Evolutionary conservation across 805 yeast species (phyloP).

Genomic region (Kodamaea jinghongensis): DNA sequence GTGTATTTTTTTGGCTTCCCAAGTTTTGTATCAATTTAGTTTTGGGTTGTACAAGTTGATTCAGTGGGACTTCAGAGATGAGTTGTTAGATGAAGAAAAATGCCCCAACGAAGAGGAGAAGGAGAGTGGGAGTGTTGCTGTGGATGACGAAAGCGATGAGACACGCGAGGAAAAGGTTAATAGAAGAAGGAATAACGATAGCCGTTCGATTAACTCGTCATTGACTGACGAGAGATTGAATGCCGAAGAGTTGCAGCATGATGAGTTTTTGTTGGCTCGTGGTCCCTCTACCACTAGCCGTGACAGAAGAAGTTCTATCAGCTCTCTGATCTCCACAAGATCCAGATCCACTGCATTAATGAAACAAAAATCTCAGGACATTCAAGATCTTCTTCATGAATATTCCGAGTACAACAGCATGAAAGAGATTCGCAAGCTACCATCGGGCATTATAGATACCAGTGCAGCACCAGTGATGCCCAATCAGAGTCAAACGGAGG

Average conservation of each 20-base stretch:
- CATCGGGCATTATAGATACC: conserved; percentile 16
- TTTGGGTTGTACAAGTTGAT: conserved; percentile 71
- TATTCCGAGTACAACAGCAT: conserved; percentile 46
- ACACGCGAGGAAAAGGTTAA: not conserved
- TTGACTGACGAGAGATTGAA: not conserved
- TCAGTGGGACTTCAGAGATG: conserved; percentile 62
- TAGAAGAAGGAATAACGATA: not conserved
- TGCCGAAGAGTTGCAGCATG: conserved; percentile 17
- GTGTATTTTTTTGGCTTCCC: conserved; percentile 70
- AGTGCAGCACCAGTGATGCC: conserved; percentile 12
- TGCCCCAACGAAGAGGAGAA: conserved; percentile 2
- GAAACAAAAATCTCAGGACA: conserved; percentile 30
- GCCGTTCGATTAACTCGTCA: not conserved
- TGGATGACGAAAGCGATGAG: conserved; percentile 2
- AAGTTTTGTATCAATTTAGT: conserved; percentile 67
- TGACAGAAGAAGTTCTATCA: not conserved
- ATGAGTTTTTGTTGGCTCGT: conserved; percentile 17
- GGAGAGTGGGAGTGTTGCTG: conserved; percentile 15
- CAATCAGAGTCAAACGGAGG: conserved; percentile 1
- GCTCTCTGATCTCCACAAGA: conserved; percentile 5
- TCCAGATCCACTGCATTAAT: conserved; percentile 27
- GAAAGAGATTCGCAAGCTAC: conserved; percentile 16
- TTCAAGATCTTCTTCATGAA: conserved; percentile 40
- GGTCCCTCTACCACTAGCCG: conserved; percentile 3
- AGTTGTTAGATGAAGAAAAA: conserved; percentile 10